A percentile compares a stretch with the other conserved stretches of the same genome.
These are phyloP conservation scores for Populus trichocarpa DNA, from an alignment of 441 rosid genomes.

Conservation along the genomic window DNA sequence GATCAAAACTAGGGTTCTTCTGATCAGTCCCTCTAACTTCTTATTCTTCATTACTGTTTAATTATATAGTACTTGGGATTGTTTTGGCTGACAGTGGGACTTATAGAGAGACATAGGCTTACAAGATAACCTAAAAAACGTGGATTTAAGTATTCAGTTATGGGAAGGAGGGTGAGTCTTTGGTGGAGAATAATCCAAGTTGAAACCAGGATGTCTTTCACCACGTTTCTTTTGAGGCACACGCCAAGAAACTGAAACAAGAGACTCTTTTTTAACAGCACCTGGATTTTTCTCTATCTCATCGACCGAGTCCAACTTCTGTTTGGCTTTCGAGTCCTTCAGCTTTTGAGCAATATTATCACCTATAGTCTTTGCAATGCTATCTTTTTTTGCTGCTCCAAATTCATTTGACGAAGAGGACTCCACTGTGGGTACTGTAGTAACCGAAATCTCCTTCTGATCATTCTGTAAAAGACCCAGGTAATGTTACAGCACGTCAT, in stretches of 20 bases:
- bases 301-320: not conserved
- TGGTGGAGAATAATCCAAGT: slow-evolving; percentile 75
- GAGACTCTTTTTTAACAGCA: slow-evolving; percentile 18
- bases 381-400: not conserved
- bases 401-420: slow-evolving; percentile 1
- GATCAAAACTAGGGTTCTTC: not conserved
- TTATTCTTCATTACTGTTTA: not conserved
- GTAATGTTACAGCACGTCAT: not conserved
- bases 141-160: slow-evolving; percentile 34
- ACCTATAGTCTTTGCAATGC: not conserved
- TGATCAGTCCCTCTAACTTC: not conserved
- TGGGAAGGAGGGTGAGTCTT: slow-evolving; percentile 83
- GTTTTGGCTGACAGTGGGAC: not conserved
- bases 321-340: slow-evolving; percentile 3
- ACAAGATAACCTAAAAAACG: not conserved
- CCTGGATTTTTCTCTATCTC: slow-evolving; percentile 11
- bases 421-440: not conserved
- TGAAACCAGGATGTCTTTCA: slow-evolving; percentile 52
- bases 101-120: not conserved
- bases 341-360: not conserved
- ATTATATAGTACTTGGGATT: not conserved
- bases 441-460: slow-evolving; percentile 8
- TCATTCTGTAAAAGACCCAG: slow-evolving; percentile 15
- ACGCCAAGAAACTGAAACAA: slow-evolving; percentile 48
- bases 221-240: slow-evolving; percentile 44